phyloP scores from a whole-genome alignment of 148 eudicot genomes.

The Dianthus caryophyllus region DNA sequence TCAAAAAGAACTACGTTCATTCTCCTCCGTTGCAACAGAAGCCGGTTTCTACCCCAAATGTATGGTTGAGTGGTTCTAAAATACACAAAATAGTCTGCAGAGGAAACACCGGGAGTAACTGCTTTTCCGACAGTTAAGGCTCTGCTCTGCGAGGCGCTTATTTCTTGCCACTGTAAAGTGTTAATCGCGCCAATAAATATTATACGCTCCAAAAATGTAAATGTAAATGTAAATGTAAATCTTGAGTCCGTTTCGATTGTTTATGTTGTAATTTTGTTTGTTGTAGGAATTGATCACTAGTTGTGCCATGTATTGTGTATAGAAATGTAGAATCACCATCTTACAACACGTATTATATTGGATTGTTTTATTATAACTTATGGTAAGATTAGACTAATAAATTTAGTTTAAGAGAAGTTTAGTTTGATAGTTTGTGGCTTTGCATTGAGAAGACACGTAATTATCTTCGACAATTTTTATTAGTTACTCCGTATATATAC shows the following conservation, averaged over 20 bases:
- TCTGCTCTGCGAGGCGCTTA: neutral
- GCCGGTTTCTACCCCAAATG: slow-evolving; percentile 75
- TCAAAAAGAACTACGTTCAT: slow-evolving; percentile 70
- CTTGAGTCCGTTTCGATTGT: neutral
- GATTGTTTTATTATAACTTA: no score
- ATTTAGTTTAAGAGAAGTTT: no score
- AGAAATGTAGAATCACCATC: no score
- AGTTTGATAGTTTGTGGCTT: no score
- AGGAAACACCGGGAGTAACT: neutral
- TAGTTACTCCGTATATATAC: no score
- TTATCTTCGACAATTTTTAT: no score
- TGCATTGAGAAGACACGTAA: no score
- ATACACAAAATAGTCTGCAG: neutral
- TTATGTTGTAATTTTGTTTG: neutral
- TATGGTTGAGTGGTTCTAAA: slow-evolving; percentile 88
- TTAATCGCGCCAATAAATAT: neutral
- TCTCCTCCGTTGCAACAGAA: slow-evolving; percentile 53
- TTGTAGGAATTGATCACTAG: neutral
- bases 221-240: neutral
- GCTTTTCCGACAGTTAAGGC: neutral
- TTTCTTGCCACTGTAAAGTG: neutral
- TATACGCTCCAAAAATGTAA: no score
- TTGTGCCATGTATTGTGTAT: no score
- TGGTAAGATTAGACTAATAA: no score
- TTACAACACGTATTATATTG: no score